Evolutionary conservation across 1,284 basidiomycete species (phyloP).

Genomic region (Heterobasidion irregulare): DNA sequence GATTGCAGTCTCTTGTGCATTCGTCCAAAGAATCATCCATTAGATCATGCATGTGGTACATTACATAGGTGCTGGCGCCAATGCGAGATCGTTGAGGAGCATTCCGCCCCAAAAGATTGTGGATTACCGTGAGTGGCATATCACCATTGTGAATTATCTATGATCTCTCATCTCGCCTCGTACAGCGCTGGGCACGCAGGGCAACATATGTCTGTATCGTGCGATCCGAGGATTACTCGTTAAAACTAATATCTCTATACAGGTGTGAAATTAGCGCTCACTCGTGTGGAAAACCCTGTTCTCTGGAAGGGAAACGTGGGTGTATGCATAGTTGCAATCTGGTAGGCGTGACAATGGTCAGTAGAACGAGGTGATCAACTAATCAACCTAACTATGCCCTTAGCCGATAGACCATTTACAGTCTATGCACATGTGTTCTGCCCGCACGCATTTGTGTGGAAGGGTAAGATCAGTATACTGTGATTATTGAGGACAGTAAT

Average conservation of each 20-base stretch:
- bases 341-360: constrained; percentile 18
- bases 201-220: constrained; percentile 23
- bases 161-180: too few relatives aligned
- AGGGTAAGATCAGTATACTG: constrained; percentile 24
- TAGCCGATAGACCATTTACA: constrained; percentile 38
- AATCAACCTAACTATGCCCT: neutral
- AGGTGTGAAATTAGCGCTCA: constrained; percentile 40
- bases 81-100: constrained; percentile 35
- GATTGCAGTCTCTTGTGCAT: constrained; percentile 42
- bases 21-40: constrained; percentile 33
- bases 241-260: too few relatives aligned
- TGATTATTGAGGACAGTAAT: neutral
- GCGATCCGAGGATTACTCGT: too few relatives aligned
- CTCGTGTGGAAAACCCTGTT: constrained; percentile 41
- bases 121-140: neutral
- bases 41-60: constrained; percentile 39
- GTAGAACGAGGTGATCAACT: neutral
- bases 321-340: constrained; percentile 42
- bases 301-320: constrained; percentile 32
- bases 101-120: constrained; percentile 11
- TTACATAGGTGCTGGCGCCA: constrained; percentile 32
- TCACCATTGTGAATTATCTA: too few relatives aligned
- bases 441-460: constrained; percentile 44
- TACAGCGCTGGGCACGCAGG: constrained; percentile 48
- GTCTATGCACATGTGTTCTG: constrained; percentile 43